These are phyloP conservation scores for Kondoa malvinella DNA, from an alignment of 768 basidiomycete species.

Conservation along the genomic window DNA sequence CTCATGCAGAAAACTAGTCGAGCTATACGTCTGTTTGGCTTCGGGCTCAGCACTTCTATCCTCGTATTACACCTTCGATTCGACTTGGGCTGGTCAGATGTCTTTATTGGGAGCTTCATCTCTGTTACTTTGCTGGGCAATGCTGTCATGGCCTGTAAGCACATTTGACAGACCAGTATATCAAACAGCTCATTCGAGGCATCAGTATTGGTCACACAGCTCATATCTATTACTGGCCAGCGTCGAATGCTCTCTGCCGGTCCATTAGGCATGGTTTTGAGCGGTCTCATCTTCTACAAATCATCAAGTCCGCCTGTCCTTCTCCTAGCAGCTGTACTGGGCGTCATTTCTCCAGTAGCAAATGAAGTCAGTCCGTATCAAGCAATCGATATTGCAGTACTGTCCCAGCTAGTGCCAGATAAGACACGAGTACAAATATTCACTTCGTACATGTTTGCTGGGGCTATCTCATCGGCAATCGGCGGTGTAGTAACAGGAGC, in stretches of 20 bases:
- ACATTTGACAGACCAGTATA: neutral
- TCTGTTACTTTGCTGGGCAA: neutral
- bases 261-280: neutral
- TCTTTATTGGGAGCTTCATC: neutral
- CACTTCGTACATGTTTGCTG: neutral
- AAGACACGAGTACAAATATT: neutral
- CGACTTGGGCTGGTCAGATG: neutral
- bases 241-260: neutral
- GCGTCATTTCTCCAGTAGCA: neutral
- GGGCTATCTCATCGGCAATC: neutral
- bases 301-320: neutral
- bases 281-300: neutral
- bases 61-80: neutral
- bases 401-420: neutral
- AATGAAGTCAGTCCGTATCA: neutral
- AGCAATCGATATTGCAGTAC: neutral
- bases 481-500: neutral
- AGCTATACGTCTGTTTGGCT: neutral
- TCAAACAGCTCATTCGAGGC: neutral
- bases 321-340: neutral
- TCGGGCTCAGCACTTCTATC: neutral
- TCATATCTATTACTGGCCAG: neutral
- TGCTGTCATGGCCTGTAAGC: neutral
- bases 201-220: neutral
- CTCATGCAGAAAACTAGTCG: neutral